Evolutionary conservation across 2,329 filamentous ascomycete species (phyloP).

Genomic region (Hymenoscyphus repandus): DNA sequence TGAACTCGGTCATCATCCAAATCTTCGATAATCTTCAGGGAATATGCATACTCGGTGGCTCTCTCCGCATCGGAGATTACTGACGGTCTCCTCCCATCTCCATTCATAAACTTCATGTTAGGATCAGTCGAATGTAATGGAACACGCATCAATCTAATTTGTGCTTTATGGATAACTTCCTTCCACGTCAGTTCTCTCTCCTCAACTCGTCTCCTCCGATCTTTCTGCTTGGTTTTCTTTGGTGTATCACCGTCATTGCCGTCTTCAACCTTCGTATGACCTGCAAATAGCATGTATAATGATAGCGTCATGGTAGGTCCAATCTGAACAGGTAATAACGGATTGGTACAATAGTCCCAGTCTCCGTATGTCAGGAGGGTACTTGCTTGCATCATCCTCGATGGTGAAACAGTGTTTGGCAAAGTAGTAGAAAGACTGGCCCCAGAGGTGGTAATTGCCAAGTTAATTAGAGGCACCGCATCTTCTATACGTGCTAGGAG

Average conservation of each 20-base stretch:
- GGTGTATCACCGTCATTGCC: neutral
- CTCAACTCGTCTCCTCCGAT: constrained; percentile 9
- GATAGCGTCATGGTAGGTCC: constrained; percentile 83
- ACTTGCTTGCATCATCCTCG: constrained; percentile 84
- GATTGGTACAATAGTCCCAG: constrained; percentile 67
- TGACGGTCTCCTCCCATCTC: constrained; percentile 35
- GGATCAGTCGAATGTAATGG: constrained; percentile 17
- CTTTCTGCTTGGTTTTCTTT: neutral
- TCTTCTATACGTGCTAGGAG: constrained; percentile 79
- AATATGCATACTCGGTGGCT: constrained; percentile 59
- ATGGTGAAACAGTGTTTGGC: constrained; percentile 80
- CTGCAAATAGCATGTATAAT: constrained; percentile 90
- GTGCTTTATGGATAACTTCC: constrained; percentile 90
- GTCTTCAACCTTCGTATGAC: constrained; percentile 50
- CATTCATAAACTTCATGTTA: constrained; percentile 14
- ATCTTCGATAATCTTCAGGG: constrained; percentile 64
- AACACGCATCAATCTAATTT: constrained; percentile 58
- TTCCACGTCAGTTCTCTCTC: constrained; percentile 68
- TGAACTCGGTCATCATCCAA: constrained; percentile 66
- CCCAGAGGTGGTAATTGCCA: constrained; percentile 91
- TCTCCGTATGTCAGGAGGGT: constrained; percentile 86
- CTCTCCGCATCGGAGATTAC: constrained; percentile 22
- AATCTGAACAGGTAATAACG: constrained; percentile 66
- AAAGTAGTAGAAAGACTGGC: constrained; percentile 77
- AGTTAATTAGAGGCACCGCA: constrained; percentile 83